phyloP scores from a whole-genome alignment of 805 yeast genomes.

The Kuraishia piskuri region DNA sequence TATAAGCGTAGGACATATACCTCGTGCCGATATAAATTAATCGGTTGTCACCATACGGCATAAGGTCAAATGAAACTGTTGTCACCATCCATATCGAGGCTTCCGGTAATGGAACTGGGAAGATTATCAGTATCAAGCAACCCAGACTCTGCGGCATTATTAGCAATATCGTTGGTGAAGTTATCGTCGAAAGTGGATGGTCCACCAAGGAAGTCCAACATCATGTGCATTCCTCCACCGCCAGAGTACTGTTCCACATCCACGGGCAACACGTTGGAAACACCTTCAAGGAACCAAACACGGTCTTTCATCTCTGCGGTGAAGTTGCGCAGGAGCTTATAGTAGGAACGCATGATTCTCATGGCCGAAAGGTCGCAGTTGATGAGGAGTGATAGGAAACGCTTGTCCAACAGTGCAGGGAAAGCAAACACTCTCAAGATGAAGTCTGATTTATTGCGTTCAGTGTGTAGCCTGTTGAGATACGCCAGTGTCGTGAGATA shows the following conservation, averaged over 20 bases:
- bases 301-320: conserved; percentile 81
- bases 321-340: conserved; percentile 69
- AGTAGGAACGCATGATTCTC: conserved; percentile 86
- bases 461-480: conserved; percentile 74
- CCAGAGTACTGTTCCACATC: conserved; percentile 90
- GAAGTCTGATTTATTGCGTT: conserved; percentile 77
- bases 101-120: conserved; percentile 47
- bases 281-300: conserved; percentile 94
- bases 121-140: conserved; percentile 45
- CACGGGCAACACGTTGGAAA: conserved; percentile 77
- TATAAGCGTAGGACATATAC: background rate
- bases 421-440: conserved; percentile 83
- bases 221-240: conserved; percentile 89
- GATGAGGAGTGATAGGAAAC: conserved; percentile 68
- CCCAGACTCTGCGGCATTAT: conserved; percentile 33
- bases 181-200: conserved; percentile 24
- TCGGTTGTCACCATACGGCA: background rate
- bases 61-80: conserved; percentile 26
- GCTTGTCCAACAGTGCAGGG: conserved; percentile 84
- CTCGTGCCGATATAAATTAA: background rate
- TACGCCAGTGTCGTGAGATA: conserved; percentile 83
- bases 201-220: conserved; percentile 81
- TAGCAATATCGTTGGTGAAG: conserved; percentile 34
- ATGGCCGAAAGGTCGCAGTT: conserved; percentile 82
- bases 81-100: conserved; percentile 42